Evolutionary conservation across 2,329 filamentous ascomycete species (phyloP), one percentile per base, ranked within the genome.

Genomic region (Paecilomyces niveus): DNA sequence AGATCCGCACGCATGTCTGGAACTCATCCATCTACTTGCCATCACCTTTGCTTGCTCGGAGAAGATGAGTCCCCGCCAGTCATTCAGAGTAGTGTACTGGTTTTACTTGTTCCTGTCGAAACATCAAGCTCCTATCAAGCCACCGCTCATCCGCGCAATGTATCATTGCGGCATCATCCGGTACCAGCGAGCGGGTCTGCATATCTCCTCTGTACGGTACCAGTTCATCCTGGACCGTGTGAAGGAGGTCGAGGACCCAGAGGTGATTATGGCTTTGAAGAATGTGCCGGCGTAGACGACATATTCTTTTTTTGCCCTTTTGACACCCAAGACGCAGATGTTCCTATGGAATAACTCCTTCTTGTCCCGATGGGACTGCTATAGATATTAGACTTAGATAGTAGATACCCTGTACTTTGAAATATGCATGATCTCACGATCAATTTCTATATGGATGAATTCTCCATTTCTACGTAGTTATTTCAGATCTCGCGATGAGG

Each of bases 151-250:
- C 6, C 75, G 78, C 32, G 79, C 82, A 0, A 63, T 84, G 64
- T 80, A 81, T 58, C 73, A 78, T 62, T 77, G 79, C 22, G 81
- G 79, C 15, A 70, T 83, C 24, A 69, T 76, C 24, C 71, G 80
- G 15, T 76, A 72, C 39, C 71, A 78, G 15, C 67, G 73, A 21
- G 70, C 72, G 32, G 72, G 73, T 1, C 59, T 64, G 2, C 64
- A 64, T 24, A 67, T 81, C 1, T 64, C 72, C 11, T 64, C 63
- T 0, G 62, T 62, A 29, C 71, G 72, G 58, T 71, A 80, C 57
- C 63, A 67, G 32, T 83, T 76, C 65, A 74, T 83, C 5, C 62
- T 81, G 50, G 60, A 65, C n/a, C 60, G 76, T n/a, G 74, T 82
- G 21, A 61, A 64, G 33, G 61, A 70, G 26, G 65, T 77, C 13